A percentile compares a stretch with the other conserved stretches of the same genome.
phyloP scores from a whole-genome alignment of 257 asterid species.

The Voacanga thouarsii region DNA sequence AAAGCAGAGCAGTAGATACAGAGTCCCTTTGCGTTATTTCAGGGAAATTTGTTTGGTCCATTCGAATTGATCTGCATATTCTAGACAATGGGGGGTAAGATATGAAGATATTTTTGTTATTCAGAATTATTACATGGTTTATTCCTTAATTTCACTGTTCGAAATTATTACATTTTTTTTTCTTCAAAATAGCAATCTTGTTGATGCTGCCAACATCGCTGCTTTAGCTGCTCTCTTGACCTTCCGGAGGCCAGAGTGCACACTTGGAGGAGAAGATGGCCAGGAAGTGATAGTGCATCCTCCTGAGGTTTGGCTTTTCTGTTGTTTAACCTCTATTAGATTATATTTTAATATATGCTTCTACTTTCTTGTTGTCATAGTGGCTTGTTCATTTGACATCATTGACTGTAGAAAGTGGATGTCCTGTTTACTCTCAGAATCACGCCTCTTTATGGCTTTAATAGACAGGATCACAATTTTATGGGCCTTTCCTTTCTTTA shows the following conservation, averaged over 20 bases:
- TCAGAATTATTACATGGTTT: not conserved
- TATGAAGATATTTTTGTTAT: conserved; percentile 10
- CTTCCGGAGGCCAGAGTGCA: conserved; percentile 88
- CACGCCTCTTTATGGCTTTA: not conserved
- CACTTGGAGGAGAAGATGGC: conserved; percentile 82
- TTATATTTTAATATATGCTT: not conserved
- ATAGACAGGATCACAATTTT: not conserved
- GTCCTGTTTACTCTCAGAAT: not conserved
- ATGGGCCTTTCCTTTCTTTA: not conserved
- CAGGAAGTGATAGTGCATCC: conserved; percentile 76
- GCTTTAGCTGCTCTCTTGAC: conserved; percentile 93
- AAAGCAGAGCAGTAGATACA: conserved; percentile 94
- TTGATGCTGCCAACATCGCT: conserved; percentile 94
- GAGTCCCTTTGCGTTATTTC: conserved; percentile 94
- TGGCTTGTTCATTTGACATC: not conserved
- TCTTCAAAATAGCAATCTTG: conserved; percentile 63
- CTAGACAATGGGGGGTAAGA: conserved; percentile 94
- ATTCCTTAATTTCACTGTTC: not conserved
- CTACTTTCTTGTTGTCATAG: not conserved
- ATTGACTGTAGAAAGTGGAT: not conserved
- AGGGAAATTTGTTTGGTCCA: conserved; percentile 94
- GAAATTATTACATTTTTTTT: conserved; percentile 9
- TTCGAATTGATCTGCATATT: conserved; percentile 86
- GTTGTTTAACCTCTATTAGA: not conserved
- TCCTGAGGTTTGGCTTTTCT: conserved; percentile 49